Conservation (phyloP, 2,329 filamentous ascomycete genomes). For the Diaporthe citriasiana region DNA sequence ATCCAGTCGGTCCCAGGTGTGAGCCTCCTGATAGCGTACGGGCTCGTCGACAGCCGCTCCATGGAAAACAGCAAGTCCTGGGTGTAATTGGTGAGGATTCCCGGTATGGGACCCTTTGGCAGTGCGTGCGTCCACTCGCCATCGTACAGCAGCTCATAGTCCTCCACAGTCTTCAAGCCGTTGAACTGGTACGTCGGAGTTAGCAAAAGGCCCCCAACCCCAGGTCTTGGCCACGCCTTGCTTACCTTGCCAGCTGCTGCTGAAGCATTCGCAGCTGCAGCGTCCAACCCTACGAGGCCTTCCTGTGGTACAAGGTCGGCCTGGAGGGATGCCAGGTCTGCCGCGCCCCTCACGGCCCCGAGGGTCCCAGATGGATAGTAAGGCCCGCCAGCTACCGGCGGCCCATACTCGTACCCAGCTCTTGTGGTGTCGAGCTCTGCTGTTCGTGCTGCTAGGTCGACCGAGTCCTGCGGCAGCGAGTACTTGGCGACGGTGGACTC, state of each 20-base stretch:
- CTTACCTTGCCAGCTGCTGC: constrained; percentile 33
- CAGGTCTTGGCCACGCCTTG: neutral
- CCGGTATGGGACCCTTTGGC: constrained; percentile 52
- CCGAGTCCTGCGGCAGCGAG: constrained; percentile 23
- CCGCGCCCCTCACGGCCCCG: constrained; percentile 36
- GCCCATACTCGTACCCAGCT: constrained; percentile 38
- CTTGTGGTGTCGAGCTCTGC: constrained; percentile 19
- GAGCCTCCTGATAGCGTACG: constrained; percentile 55
- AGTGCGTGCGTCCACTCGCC: constrained; percentile 56
- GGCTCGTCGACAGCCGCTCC: constrained; percentile 60
- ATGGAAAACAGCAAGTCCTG: constrained; percentile 63
- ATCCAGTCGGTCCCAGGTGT: constrained; percentile 50
- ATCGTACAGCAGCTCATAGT: constrained; percentile 59
- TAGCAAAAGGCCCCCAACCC: neutral
- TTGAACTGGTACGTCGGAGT: constrained; percentile 45
- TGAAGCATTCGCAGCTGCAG: neutral
- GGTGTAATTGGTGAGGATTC: constrained; percentile 60
- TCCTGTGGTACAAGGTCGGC: constrained; percentile 32
- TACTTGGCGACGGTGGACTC: constrained; percentile 20
- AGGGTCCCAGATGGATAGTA: constrained; percentile 40
- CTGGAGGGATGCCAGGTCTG: constrained; percentile 39
- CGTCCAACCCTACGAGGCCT: constrained; percentile 20
- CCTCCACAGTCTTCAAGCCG: constrained; percentile 51
- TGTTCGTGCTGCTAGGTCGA: neutral
- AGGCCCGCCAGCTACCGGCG: constrained; percentile 42